These are phyloP conservation scores for Fagopyrum tataricum DNA, from an alignment of 148 eudicot species.

Conservation along the genomic window DNA sequence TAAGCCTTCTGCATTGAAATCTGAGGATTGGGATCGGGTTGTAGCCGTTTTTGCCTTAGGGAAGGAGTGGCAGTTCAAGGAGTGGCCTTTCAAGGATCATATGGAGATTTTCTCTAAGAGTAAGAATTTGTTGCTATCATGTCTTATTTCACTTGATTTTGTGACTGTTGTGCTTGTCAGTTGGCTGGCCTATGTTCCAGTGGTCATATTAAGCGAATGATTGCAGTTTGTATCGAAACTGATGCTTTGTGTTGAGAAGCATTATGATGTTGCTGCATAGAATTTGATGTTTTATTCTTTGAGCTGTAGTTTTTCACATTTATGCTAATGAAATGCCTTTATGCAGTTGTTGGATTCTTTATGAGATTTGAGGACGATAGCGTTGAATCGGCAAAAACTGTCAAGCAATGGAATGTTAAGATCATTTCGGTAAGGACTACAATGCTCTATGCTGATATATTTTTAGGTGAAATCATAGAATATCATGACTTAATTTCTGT, in stretches of 20 bases:
- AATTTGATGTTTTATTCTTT: not conserved
- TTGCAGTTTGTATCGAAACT: not conserved
- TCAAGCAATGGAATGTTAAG: constrained; percentile 96
- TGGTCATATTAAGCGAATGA: not conserved
- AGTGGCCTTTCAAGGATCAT: constrained; percentile 91
- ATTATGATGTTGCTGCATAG: not conserved
- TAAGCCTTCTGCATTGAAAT: constrained; percentile 77
- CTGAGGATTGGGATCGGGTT: constrained; percentile 95
- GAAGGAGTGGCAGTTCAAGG: constrained; percentile 96
- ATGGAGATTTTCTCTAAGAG: constrained; percentile 85
- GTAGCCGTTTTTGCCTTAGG: constrained; percentile 91
- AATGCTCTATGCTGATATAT: not conserved
- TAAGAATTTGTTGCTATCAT: constrained; percentile 17
- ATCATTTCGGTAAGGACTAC: constrained; percentile 70
- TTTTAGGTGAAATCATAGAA: not conserved
- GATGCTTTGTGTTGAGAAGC: not conserved
- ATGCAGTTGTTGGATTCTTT: constrained; percentile 79
- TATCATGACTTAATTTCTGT: not conserved
- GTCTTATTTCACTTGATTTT: not conserved
- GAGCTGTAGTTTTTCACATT: not conserved
- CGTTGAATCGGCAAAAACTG: constrained; percentile 80
- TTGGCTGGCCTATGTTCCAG: not conserved
- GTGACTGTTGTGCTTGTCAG: not conserved
- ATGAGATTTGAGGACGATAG: constrained; percentile 97
- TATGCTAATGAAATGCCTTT: not conserved